phyloP scores from a whole-genome alignment of 768 basidiomycete species.

The Pulveroboletus sp. region DNA sequence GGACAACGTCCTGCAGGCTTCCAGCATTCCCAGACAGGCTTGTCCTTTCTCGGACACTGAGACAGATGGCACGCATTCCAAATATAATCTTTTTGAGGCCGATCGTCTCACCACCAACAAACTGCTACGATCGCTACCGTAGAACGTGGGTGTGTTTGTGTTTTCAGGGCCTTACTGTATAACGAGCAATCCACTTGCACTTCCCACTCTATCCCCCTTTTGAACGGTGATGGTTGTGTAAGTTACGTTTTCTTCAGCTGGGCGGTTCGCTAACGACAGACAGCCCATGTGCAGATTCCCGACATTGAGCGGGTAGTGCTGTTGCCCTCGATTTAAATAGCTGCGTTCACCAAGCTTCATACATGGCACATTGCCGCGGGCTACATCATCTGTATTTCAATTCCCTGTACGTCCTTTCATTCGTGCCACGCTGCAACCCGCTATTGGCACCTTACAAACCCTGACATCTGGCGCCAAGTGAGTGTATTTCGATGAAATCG shows the following conservation, averaged over 20 bases:
- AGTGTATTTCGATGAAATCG: neutral
- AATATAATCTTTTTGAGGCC: conserved; percentile 3
- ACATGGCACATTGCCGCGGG: neutral
- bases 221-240: neutral
- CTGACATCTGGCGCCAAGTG: neutral
- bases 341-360: neutral
- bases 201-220: conserved; percentile 8
- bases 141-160: neutral
- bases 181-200: neutral
- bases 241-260: neutral
- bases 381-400: neutral
- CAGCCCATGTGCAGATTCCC: neutral
- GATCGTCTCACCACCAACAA: conserved; percentile 1
- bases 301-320: neutral
- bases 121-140: neutral
- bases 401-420: neutral
- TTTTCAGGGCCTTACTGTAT: neutral
- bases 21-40: neutral
- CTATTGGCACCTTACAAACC: neutral
- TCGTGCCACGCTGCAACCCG: neutral
- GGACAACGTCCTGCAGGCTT: neutral
- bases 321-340: neutral
- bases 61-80: neutral
- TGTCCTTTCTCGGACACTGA: neutral
- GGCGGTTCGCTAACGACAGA: conserved; percentile 1